A percentile compares a stretch with the other conserved stretches of the same genome.
Conservation (phyloP, 208 protist species). For the Crithidia sp. region DNA sequence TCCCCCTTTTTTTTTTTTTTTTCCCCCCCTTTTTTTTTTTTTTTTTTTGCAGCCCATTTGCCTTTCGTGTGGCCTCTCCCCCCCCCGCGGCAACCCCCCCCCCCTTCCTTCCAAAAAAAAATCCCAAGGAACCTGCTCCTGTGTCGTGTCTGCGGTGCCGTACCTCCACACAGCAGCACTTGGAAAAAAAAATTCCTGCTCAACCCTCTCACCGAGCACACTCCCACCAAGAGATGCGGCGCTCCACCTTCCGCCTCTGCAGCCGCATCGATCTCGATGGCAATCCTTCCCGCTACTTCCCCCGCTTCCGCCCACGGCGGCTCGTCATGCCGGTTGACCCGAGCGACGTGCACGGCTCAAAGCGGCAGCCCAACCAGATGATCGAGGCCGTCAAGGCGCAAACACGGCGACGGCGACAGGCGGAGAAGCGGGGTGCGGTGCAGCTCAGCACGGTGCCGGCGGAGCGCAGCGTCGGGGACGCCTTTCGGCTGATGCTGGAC, state of each 20-base stretch:
- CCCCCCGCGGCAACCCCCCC: no score
- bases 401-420: slow-evolving; percentile 36
- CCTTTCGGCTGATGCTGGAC: slow-evolving; percentile 74
- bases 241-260: slow-evolving; percentile 26
- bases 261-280: slow-evolving; percentile 55
- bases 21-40: neutral
- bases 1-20: neutral
- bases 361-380: slow-evolving; percentile 61
- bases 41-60: neutral
- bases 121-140: no score
- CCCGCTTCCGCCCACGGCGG: slow-evolving; percentile 79
- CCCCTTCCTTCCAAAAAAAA: no score
- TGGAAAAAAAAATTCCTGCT: neutral
- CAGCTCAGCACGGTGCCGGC: slow-evolving; percentile 64
- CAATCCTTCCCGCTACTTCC: slow-evolving; percentile 66
- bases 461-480: slow-evolving; percentile 87
- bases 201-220: no score
- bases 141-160: no score
- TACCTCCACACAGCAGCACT: no score
- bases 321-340: slow-evolving; percentile 90
- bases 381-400: slow-evolving; percentile 52
- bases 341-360: slow-evolving; percentile 55
- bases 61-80: neutral
- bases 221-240: slow-evolving; percentile 17
- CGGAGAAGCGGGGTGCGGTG: slow-evolving; percentile 63